phyloP scores from a whole-genome alignment of 2,329 filamentous ascomycete species.

The Thielaviopsis musarum region DNA sequence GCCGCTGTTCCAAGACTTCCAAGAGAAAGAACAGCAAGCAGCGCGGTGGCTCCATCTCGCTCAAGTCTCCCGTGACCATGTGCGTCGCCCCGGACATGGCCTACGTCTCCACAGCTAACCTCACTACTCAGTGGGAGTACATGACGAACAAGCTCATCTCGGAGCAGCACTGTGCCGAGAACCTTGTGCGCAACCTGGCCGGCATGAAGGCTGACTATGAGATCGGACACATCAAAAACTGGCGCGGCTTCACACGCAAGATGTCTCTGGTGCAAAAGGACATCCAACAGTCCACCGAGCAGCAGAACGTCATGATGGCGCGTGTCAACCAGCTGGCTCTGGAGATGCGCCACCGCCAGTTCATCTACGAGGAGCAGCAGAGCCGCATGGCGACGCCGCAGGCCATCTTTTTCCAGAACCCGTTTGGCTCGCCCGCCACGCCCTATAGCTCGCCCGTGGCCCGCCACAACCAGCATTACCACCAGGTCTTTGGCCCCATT shows the following conservation, averaged over 20 bases:
- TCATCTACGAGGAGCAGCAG: conserved; percentile 7
- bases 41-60: neutral
- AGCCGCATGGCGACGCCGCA: conserved; percentile 6
- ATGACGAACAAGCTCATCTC: conserved; percentile 5
- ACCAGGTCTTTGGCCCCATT: neutral
- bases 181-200: conserved; percentile 6
- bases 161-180: conserved; percentile 6
- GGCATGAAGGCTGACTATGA: conserved; percentile 7
- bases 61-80: neutral
- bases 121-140: conserved; percentile 7
- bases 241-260: conserved; percentile 7
- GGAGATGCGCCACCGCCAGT: conserved; percentile 10
- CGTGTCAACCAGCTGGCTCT: conserved; percentile 10
- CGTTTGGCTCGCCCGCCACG: neutral
- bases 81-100: neutral
- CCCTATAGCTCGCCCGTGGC: neutral
- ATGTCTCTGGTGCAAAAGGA: conserved; percentile 5
- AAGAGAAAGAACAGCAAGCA: neutral
- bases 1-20: neutral
- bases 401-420: neutral
- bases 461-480: too few relatives aligned
- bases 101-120: conserved; percentile 3
- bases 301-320: conserved; percentile 8
- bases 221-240: conserved; percentile 1
- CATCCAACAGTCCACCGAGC: conserved; percentile 4